phyloP scores from a whole-genome alignment of 2,329 filamentous ascomycete genomes.

The Venturiaceae sp. region DNA sequence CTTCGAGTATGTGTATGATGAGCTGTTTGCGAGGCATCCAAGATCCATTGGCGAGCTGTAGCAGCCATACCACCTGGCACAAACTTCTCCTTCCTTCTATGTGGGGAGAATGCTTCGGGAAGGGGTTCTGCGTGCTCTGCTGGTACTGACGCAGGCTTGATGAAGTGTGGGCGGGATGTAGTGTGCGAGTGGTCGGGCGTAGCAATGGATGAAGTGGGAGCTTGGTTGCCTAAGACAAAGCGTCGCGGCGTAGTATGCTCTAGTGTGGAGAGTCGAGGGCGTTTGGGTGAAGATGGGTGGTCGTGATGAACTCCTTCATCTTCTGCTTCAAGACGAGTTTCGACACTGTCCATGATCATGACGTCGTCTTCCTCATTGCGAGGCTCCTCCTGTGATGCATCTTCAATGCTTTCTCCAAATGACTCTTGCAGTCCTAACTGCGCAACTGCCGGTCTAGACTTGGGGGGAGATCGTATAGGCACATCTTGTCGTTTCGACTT shows the following conservation, averaged over 20 bases:
- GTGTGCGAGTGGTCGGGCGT: not conserved
- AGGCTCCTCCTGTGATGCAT: not conserved
- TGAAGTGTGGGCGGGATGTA: conserved; percentile 25
- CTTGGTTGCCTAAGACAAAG: not conserved
- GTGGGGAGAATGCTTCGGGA: conserved; percentile 45
- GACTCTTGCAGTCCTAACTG: not conserved
- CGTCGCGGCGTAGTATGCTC: not conserved
- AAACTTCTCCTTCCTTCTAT: conserved; percentile 39
- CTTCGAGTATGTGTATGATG: not conserved
- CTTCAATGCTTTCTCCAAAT: not conserved
- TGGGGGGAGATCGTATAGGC: not conserved
- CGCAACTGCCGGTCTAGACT: not conserved
- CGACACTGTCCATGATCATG: not conserved
- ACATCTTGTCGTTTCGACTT: not conserved
- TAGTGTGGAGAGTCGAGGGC: not conserved
- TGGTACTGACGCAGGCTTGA: conserved; percentile 20
- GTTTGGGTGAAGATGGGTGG: not conserved
- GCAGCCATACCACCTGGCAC: conserved; percentile 38
- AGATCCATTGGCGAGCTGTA: conserved; percentile 39
- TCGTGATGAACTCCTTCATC: not conserved
- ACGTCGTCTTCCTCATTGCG: not conserved
- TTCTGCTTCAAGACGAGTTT: not conserved
- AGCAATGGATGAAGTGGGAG: not conserved
- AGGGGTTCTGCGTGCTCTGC: conserved; percentile 26
- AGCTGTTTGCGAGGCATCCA: conserved; percentile 22